phyloP scores from a whole-genome alignment of 169 alveolate species.

The Eimeria brunetti region DNA sequence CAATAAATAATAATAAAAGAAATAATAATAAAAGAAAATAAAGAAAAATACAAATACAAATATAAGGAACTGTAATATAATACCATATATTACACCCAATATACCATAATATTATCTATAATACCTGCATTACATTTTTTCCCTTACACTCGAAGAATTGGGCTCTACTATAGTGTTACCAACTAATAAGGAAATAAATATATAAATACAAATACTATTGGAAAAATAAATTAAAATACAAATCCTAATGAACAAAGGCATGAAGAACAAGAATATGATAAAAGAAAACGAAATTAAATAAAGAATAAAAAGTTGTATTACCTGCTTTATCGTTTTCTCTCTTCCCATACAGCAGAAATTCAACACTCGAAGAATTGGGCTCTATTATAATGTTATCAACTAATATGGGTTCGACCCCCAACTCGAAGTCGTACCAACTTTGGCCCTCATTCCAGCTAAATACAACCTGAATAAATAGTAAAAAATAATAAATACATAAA shows the following conservation, averaged over 20 bases:
- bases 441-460: slow-evolving; percentile 98
- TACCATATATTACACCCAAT: no score
- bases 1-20: not conserved
- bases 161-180: slow-evolving; percentile 98
- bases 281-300: not conserved
- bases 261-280: not conserved
- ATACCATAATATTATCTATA: slow-evolving; percentile 85
- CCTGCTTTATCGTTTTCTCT: slow-evolving; percentile 88
- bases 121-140: slow-evolving; percentile 96
- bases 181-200: no score
- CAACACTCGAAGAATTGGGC: slow-evolving; percentile 96
- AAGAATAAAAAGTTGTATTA: no score
- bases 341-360: slow-evolving; percentile 97
- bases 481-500: no score
- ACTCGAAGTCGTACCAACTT: slow-evolving; percentile 97
- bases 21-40: not conserved
- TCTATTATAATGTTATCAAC: slow-evolving; percentile 97
- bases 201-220: not conserved
- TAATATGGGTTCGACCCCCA: slow-evolving; percentile 92
- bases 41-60: not conserved
- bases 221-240: not conserved
- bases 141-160: slow-evolving; percentile 94
- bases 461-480: slow-evolving; percentile 89
- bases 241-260: not conserved
- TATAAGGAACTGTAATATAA: not conserved